phyloP scores from a whole-genome alignment of 495 filamentous ascomycete genomes.

The Penicillium herquei region DNA sequence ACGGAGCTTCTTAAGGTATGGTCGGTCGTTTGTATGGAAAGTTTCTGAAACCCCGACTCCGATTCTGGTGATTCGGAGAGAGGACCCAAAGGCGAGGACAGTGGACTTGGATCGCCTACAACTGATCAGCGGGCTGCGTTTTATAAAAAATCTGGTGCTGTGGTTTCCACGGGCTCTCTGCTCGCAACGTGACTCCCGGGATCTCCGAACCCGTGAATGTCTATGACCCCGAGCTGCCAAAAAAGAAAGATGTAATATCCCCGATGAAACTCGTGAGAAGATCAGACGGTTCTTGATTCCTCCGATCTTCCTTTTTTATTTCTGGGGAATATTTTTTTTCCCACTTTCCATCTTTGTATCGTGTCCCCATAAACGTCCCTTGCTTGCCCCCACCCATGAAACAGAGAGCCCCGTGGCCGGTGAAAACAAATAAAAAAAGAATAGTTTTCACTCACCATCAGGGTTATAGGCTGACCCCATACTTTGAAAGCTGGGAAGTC shows the following conservation, averaged over 20 bases:
- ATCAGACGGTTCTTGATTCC: not conserved
- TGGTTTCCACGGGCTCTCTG: slow-evolving; percentile 3
- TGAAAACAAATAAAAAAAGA: slow-evolving; percentile 19
- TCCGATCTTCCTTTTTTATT: not conserved
- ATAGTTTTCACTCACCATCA: slow-evolving; percentile 43
- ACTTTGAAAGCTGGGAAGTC: slow-evolving; percentile 15
- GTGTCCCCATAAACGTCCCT: not conserved
- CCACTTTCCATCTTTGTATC: not conserved
- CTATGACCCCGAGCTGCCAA: no score
- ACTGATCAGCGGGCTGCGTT: slow-evolving; percentile 22
- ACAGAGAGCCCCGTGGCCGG: slow-evolving; percentile 13
- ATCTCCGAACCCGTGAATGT: not conserved
- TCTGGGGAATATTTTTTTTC: not conserved
- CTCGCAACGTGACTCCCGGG: slow-evolving; percentile 4
- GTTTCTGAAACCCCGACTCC: slow-evolving; percentile 54
- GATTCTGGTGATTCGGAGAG: slow-evolving; percentile 44
- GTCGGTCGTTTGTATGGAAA: slow-evolving; percentile 42
- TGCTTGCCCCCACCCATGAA: slow-evolving; percentile 6
- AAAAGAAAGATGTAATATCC: no score
- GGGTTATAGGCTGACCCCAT: slow-evolving; percentile 42
- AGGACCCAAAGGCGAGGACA: slow-evolving; percentile 45
- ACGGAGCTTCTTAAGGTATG: slow-evolving; percentile 42
- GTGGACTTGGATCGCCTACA: slow-evolving; percentile 46
- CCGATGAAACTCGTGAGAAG: not conserved
- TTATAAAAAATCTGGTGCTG: slow-evolving; percentile 3